Conservation (phyloP, 106 monocot genomes). For the Acorus gramineus region DNA sequence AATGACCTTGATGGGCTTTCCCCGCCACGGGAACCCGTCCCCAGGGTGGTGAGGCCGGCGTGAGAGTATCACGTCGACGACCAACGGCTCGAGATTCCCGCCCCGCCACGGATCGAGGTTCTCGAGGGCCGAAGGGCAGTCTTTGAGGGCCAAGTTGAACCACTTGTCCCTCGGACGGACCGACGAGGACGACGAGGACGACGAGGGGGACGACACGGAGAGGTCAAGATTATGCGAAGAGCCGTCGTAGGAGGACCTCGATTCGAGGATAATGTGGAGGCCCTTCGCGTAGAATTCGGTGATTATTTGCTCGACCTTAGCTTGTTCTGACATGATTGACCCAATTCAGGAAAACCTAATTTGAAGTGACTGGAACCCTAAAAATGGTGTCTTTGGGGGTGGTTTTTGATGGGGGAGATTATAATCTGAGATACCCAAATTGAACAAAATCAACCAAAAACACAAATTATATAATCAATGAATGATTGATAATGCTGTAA, state of each 20-base stretch:
- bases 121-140: slow-evolving; percentile 54
- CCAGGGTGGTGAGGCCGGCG: background rate
- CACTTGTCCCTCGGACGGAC: slow-evolving; percentile 48
- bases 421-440: no score
- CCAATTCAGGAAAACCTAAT: no score
- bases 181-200: slow-evolving; percentile 28
- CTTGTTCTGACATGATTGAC: slow-evolving; percentile 18
- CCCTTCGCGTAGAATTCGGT: slow-evolving; percentile 70
- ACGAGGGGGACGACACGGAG: slow-evolving; percentile 21
- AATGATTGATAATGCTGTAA: no score
- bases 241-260: slow-evolving; percentile 50
- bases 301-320: slow-evolving; percentile 62
- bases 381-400: no score
- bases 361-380: no score
- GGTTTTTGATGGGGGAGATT: no score
- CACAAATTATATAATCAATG: no score
- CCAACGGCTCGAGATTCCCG: slow-evolving; percentile 59
- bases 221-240: slow-evolving; percentile 50
- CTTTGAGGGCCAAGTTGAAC: slow-evolving; percentile 55
- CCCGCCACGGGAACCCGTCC: background rate
- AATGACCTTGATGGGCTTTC: slow-evolving; percentile 7
- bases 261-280: slow-evolving; percentile 61
- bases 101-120: slow-evolving; percentile 60
- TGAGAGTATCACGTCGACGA: slow-evolving; percentile 44
- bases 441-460: no score